Percentiles rank a stretch among this genome's conserved stretches.
phyloP scores from a whole-genome alignment of 2,329 filamentous ascomycete genomes.

The Alternaria longipes region DNA sequence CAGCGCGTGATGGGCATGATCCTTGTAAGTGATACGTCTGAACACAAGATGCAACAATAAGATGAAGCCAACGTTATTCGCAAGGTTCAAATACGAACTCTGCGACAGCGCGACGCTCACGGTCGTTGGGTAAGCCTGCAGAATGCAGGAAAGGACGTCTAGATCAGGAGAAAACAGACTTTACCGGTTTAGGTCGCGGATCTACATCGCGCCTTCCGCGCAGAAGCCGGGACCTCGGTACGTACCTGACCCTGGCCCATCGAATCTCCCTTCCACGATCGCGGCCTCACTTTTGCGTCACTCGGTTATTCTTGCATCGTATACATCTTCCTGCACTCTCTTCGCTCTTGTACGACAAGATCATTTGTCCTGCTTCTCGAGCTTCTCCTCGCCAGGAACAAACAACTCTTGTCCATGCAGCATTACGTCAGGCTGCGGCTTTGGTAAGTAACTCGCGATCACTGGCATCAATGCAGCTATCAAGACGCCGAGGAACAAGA shows the following conservation, averaged over 20 bases:
- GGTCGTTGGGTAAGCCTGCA: neutral
- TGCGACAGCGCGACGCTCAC: neutral
- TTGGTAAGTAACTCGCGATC: neutral
- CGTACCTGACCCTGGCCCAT: neutral
- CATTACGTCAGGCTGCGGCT: neutral
- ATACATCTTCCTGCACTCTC: neutral
- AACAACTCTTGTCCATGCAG: neutral
- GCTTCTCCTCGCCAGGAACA: neutral
- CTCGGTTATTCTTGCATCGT: neutral
- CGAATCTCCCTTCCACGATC: neutral
- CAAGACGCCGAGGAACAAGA: neutral
- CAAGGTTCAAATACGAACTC: neutral
- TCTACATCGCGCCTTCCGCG: neutral
- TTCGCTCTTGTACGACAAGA: neutral
- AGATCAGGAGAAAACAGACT: neutral
- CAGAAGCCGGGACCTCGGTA: neutral
- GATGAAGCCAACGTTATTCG: neutral
- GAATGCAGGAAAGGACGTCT: neutral
- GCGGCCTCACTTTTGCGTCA: neutral
- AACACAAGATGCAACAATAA: neutral
- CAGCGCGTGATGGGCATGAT: neutral
- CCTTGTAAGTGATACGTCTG: neutral
- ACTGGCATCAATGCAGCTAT: slow-evolving; percentile 7
- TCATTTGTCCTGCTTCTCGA: neutral
- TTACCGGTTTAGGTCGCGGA: neutral